Evolutionary conservation across 495 filamentous ascomycete species (phyloP).

Genomic region (Ascodesmis nigricans): DNA sequence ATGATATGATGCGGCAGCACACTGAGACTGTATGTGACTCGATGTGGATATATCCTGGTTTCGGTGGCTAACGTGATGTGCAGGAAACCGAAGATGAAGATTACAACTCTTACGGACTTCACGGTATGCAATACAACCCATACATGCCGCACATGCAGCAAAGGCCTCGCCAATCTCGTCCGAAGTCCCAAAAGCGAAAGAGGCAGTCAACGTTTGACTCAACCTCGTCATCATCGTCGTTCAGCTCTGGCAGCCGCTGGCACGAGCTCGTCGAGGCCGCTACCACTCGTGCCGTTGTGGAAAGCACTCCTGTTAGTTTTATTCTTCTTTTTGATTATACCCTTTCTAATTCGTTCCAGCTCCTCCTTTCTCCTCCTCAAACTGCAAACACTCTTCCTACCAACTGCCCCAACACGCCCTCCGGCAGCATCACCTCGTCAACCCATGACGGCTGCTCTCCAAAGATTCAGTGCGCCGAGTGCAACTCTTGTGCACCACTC

Average conservation of each 20-base stretch:
- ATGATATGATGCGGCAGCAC: slow-evolving; percentile 12
- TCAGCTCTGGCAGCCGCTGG: slow-evolving; percentile 15
- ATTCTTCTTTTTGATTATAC: neutral
- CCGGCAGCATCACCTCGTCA: slow-evolving; percentile 11
- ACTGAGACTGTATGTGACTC: slow-evolving; percentile 4
- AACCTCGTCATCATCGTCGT: slow-evolving; percentile 7
- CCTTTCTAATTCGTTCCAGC: neutral
- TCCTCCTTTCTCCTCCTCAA: slow-evolving; percentile 10
- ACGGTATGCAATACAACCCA: slow-evolving; percentile 2
- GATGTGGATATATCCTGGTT: slow-evolving; percentile 8
- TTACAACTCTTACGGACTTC: slow-evolving; percentile 2
- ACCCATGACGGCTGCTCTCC: slow-evolving; percentile 12
- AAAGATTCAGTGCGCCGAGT: slow-evolving; percentile 14
- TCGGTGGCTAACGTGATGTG: slow-evolving; percentile 6
- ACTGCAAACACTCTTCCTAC: slow-evolving; percentile 12
- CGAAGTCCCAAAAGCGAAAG: slow-evolving; percentile 5
- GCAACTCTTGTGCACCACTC: slow-evolving; percentile 12
- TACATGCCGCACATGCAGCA: neutral
- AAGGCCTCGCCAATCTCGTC: neutral
- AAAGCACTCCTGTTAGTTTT: slow-evolving; percentile 2
- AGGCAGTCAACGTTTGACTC: slow-evolving; percentile 10
- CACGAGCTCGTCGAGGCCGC: slow-evolving; percentile 21
- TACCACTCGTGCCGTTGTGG: slow-evolving; percentile 19
- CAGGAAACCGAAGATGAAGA: slow-evolving; percentile 20
- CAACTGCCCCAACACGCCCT: slow-evolving; percentile 14